A percentile compares a stretch with the other conserved stretches of the same genome.
Conservation (phyloP, 192 early-diverging fungal genomes). For the Backusella luteola region DNA sequence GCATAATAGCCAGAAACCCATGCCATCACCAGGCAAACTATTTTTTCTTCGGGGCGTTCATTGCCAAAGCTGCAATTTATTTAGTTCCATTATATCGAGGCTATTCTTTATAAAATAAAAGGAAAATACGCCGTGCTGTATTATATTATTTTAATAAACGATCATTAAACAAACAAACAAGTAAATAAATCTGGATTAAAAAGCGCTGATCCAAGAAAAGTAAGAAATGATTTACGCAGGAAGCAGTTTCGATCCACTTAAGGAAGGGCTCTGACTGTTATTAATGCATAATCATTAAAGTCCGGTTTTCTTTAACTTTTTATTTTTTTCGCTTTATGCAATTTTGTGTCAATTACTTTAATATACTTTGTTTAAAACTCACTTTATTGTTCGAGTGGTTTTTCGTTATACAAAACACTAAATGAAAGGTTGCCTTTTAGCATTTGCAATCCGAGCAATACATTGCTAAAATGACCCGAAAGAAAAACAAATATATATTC, state of each 20-base stretch:
- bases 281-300: not conserved
- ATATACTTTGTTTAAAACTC: not conserved
- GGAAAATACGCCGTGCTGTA: not conserved
- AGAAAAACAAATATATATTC: no score
- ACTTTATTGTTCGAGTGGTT: no score
- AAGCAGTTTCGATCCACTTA: no score
- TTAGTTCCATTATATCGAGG: not conserved
- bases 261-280: no score
- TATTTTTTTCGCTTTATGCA: not conserved
- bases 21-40: not conserved
- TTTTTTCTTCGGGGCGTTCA: not conserved
- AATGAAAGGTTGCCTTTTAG: no score
- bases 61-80: not conserved
- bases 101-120: not conserved
- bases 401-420: no score
- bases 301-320: not conserved
- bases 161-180: not conserved
- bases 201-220: not conserved
- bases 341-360: not conserved
- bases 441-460: no score
- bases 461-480: no score
- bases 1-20: not conserved
- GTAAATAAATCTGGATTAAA: not conserved
- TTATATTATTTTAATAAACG: not conserved
- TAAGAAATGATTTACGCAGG: not conserved